Evolutionary conservation across 2,329 filamentous ascomycete genomes (phyloP).

Genomic region (Neonectria ditissima): DNA sequence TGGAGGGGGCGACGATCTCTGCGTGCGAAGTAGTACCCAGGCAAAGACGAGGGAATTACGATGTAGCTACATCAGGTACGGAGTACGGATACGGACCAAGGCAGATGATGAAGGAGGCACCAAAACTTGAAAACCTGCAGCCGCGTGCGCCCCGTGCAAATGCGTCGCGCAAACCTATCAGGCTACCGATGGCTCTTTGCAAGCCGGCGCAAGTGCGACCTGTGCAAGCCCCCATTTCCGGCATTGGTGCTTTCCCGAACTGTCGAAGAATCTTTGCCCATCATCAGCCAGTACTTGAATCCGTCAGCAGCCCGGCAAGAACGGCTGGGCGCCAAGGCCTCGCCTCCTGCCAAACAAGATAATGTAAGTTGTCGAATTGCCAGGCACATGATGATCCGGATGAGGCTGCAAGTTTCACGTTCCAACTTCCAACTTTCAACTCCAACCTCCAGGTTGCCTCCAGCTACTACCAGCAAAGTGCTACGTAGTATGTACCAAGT

Average conservation of each 20-base stretch:
- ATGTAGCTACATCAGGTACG: constrained; percentile 2
- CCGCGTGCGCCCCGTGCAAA: constrained; percentile 2
- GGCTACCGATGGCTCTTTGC: not conserved
- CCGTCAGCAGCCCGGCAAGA: constrained; percentile 12
- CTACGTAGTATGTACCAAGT: not conserved
- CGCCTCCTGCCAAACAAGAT: not conserved
- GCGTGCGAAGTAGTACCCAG: constrained; percentile 10
- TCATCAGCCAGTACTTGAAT: constrained; percentile 1
- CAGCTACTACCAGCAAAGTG: too few species aligned
- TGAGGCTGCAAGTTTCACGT: not conserved
- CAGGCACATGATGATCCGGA: not conserved
- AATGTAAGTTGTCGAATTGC: not conserved
- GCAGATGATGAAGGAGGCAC: constrained; percentile 3
- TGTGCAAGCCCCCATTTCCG: constrained; percentile 1
- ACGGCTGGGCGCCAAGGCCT: constrained; percentile 20
- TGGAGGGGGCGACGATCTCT: not conserved
- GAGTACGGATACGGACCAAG: too few species aligned
- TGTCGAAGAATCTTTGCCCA: constrained; percentile 5
- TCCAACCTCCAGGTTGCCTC: constrained; percentile 6
- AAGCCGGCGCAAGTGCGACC: not conserved
- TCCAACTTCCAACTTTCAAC: constrained; percentile 4
- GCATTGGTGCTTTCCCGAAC: not conserved
- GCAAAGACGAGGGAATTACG: constrained; percentile 9
- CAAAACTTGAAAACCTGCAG: constrained; percentile 15
- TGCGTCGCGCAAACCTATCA: not conserved